A percentile compares a stretch with the other conserved stretches of the same genome.
These are phyloP conservation scores for Trichothecium roseum DNA, from an alignment of 2,329 filamentous ascomycete genomes.

Conservation along the genomic window DNA sequence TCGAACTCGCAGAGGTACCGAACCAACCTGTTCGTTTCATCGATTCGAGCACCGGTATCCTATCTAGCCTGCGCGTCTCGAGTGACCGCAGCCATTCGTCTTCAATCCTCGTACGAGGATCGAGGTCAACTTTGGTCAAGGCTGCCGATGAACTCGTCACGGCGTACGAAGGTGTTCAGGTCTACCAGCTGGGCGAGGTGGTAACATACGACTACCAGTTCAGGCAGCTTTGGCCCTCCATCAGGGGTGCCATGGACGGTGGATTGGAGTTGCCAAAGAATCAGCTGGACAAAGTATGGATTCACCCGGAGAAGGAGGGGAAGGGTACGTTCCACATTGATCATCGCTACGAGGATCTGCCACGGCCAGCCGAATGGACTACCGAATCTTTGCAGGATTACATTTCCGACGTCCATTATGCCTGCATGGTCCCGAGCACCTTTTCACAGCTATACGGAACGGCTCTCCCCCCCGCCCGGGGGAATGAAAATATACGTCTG, in stretches of 20 bases:
- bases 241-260: constrained; percentile 3
- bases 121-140: constrained; percentile 17
- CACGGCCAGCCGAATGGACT: constrained; percentile 30
- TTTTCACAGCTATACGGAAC: constrained; percentile 23
- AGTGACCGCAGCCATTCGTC: constrained; percentile 19
- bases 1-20: constrained; percentile 19
- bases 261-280: constrained; percentile 10
- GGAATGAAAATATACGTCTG: no score
- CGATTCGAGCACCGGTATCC: constrained; percentile 21
- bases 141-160: constrained; percentile 22
- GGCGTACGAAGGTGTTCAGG: constrained; percentile 17
- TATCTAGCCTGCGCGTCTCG: constrained; percentile 20
- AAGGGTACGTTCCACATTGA: constrained; percentile 8
- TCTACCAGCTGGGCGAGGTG: constrained; percentile 26
- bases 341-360: constrained; percentile 26
- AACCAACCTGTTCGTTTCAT: constrained; percentile 22
- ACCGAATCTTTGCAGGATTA: constrained; percentile 29
- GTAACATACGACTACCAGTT: constrained; percentile 21
- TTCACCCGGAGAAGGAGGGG: constrained; percentile 12
- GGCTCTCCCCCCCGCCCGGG: no score
- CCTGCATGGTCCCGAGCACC: constrained; percentile 21
- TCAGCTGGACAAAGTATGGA: constrained; percentile 18
- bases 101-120: constrained; percentile 21
- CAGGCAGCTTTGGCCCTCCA: constrained; percentile 24
- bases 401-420: constrained; percentile 28